These are phyloP conservation scores for Juncus effusus DNA, from an alignment of 176 grass and related monocot species.

Conservation along the genomic window DNA sequence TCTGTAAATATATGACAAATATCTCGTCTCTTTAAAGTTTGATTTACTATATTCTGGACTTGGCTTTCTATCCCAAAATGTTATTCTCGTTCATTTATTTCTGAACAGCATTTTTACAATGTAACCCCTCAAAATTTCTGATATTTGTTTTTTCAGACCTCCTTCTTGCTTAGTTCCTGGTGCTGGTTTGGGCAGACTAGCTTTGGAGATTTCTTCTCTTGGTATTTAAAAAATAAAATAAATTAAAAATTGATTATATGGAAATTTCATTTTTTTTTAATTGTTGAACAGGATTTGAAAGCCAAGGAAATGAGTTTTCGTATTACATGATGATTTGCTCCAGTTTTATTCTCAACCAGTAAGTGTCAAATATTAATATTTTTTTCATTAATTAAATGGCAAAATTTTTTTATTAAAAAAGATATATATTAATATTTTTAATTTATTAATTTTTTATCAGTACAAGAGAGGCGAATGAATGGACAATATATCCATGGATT, in stretches of 20 bases:
- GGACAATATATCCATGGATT: conserved; percentile 99
- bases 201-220: conserved; percentile 86
- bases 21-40: too few relatives aligned
- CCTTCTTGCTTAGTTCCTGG: conserved; percentile 96
- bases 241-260: background rate
- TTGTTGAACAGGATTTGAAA: conserved; percentile 70
- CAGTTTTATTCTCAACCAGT: conserved; percentile 97
- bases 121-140: conserved; percentile 5
- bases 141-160: conserved; percentile 56
- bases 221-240: conserved; percentile 42
- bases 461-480: conserved; percentile 64
- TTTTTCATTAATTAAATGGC: background rate
- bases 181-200: conserved; percentile 88
- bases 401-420: too few relatives aligned
- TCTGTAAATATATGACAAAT: too few relatives aligned
- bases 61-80: too few relatives aligned
- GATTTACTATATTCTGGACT: too few relatives aligned
- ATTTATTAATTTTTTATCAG: conserved; percentile 33
- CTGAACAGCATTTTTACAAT: background rate
- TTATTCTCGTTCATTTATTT: background rate
- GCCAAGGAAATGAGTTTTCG: conserved; percentile 97
- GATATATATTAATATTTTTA: too few relatives aligned
- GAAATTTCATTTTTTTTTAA: conserved; percentile 13
- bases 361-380: conserved; percentile 22
- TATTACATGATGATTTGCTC: conserved; percentile 99